Base-by-base conservation (phyloP, 1,139 yeast species). In the Geotrichum phurueaensis region DNA sequence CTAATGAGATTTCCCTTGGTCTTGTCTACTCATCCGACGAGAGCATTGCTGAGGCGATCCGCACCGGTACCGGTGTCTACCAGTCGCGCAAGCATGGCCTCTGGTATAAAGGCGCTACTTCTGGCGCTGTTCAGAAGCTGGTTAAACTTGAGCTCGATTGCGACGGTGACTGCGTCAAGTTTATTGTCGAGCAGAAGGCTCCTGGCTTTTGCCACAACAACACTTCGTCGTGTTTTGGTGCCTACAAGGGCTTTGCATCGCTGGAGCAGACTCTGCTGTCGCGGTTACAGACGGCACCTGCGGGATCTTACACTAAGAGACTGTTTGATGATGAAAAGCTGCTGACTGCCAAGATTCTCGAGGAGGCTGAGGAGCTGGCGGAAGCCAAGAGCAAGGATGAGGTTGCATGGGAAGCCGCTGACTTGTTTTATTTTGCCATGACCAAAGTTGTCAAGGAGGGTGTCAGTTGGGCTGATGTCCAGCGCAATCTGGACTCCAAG, bases 341-440 rank as follows among this genome's bases (percentile, higher is more conserved):
- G 58, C 79, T 95, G 66, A 78, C 82, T 62, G 96, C 98, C 23
- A 94, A 94, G 78, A 86, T 94, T 75, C 84, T 85, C 73, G 99
- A 94, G 77, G 99, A 94, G 75, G 96, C 97, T 60, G 98, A 94
- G 70, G 99, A 95, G 74, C 82, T 94, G 65, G 85, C 92, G 50
- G 97, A 90, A 62, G 98, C 99, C 22, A 73, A 75, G 60, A 70
- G 79, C 9, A 79, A 80, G 66, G 82, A 82, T 2, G 98, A 94
- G 65, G 82, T 91, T 59, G 87, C 98, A 0, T 94, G 97, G 97
- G 99, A 94, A 76, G 94, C 96, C 61, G 99, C 99, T 7, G 99
- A 95, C 73, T 80, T 94, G 71, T 75, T 95, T 62, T 94, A 95
- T 76, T 95, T 95, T 75, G 92, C 95, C 12, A 75, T 92, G 80